Conservation (phyloP, 2,329 filamentous ascomycete species). For the Escovopsis sp. region DNA sequence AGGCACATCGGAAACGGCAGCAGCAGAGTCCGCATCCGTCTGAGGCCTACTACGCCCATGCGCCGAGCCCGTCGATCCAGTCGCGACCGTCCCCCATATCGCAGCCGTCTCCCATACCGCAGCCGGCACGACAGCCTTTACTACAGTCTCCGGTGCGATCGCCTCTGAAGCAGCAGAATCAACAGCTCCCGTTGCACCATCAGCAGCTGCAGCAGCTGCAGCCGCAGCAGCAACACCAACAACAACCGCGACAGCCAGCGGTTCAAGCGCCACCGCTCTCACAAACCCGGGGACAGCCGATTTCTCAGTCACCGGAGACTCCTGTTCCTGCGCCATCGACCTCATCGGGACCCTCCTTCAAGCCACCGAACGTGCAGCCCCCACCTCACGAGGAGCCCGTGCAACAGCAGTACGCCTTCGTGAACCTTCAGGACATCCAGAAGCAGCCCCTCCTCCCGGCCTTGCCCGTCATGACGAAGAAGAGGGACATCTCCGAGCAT, state of each 20-base stretch:
- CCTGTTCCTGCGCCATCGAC: neutral
- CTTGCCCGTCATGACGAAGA: slow-evolving; percentile 12
- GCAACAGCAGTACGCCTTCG: slow-evolving; percentile 17
- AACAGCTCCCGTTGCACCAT: neutral
- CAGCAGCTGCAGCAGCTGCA: slow-evolving; percentile 7
- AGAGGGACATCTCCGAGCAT: neutral
- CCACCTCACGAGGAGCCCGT: slow-evolving; percentile 6
- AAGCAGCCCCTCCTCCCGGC: slow-evolving; percentile 14
- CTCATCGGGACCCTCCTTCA: slow-evolving; percentile 1
- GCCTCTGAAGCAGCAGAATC: slow-evolving; percentile 4
- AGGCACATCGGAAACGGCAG: slow-evolving; percentile 17
- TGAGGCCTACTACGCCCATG: slow-evolving; percentile 11
- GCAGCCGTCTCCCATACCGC: slow-evolving; percentile 7
- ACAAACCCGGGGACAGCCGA: slow-evolving; percentile 1
- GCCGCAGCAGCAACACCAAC: slow-evolving; percentile 9
- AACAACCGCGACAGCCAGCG: slow-evolving; percentile 1
- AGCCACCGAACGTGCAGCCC: slow-evolving; percentile 5
- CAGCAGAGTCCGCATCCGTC: slow-evolving; percentile 17
- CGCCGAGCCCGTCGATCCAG: slow-evolving; percentile 8
- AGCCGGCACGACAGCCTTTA: slow-evolving; percentile 5
- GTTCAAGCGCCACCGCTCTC: neutral
- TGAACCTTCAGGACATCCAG: slow-evolving; percentile 24
- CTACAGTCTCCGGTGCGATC: slow-evolving; percentile 5
- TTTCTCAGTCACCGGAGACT: slow-evolving; percentile 1
- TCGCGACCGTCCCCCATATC: slow-evolving; percentile 7